Conservation (phyloP, 2,329 filamentous ascomycete species). For the Domatiomyces globalis region DNA sequence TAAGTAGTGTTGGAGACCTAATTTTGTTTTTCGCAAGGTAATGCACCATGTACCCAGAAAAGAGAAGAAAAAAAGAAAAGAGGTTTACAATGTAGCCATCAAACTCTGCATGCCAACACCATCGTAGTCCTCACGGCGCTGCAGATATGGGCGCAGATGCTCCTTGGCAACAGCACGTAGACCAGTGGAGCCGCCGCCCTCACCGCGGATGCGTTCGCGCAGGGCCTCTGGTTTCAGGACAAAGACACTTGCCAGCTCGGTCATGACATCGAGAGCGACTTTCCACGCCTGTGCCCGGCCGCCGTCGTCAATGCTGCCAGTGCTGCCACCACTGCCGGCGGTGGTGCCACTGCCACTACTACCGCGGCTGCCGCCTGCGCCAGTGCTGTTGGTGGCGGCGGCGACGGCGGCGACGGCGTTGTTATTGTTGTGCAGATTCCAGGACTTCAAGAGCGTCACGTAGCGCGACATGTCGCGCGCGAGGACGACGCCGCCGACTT, state of each 20-base stretch:
- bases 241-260: conserved; percentile 89
- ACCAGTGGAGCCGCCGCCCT: conserved; percentile 13
- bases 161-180: conserved; percentile 40
- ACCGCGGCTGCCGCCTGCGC: not conserved
- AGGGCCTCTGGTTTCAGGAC: conserved; percentile 76
- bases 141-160: conserved; percentile 71
- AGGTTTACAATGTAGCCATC: conserved; percentile 45
- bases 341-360: not conserved
- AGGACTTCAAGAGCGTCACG: conserved; percentile 68
- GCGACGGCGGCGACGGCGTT: no score
- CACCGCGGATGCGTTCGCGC: conserved; percentile 42
- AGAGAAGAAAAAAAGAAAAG: not conserved
- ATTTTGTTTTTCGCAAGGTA: no score
- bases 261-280: conserved; percentile 59
- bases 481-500: conserved; percentile 85
- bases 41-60: no score
- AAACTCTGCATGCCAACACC: conserved; percentile 73
- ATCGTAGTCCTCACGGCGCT: conserved; percentile 68
- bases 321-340: not conserved
- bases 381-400: not conserved
- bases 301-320: conserved; percentile 38
- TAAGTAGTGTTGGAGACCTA: no score
- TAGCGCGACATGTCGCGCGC: conserved; percentile 94
- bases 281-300: conserved; percentile 6
- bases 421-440: conserved; percentile 41